Conservation (phyloP, 495 filamentous ascomycete species). For the Stereocaulon alpinum region DNA sequence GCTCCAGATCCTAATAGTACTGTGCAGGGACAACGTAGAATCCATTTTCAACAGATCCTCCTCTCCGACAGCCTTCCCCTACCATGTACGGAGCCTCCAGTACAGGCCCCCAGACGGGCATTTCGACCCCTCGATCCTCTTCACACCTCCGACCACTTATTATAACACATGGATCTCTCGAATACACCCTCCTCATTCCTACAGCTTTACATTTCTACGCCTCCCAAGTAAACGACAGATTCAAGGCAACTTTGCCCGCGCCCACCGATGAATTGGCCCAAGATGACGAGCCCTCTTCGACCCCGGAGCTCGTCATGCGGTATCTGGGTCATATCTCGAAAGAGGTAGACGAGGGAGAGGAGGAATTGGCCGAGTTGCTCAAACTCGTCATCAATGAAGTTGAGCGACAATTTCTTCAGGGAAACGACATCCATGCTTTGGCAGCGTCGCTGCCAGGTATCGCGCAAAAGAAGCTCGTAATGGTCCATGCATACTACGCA, state of each 20-base stretch:
- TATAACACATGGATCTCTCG: slow-evolving; percentile 85
- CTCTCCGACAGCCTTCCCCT: slow-evolving; percentile 9
- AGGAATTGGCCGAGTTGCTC: slow-evolving; percentile 84
- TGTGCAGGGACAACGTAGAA: not conserved
- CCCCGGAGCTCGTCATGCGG: slow-evolving; percentile 78
- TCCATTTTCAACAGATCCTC: not conserved
- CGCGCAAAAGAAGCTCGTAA: slow-evolving; percentile 74
- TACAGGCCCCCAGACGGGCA: slow-evolving; percentile 82
- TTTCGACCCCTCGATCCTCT: slow-evolving; percentile 88
- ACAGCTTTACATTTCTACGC: slow-evolving; percentile 93
- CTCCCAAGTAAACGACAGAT: slow-evolving; percentile 78
- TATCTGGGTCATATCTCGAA: slow-evolving; percentile 81
- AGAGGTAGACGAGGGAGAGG: slow-evolving; percentile 71
- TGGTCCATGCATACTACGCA: slow-evolving; percentile 80
- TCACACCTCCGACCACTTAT: slow-evolving; percentile 82
- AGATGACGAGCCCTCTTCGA: slow-evolving; percentile 94
- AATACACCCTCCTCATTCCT: slow-evolving; percentile 87
- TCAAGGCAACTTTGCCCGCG: slow-evolving; percentile 69
- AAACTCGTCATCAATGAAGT: slow-evolving; percentile 88
- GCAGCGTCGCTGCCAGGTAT: slow-evolving; percentile 80
- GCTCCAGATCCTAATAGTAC: not conserved
- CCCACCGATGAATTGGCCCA: slow-evolving; percentile 94
- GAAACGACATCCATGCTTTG: slow-evolving; percentile 92
- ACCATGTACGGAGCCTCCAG: slow-evolving; percentile 76
- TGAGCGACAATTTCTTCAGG: slow-evolving; percentile 84